phyloP scores from a whole-genome alignment of 768 basidiomycete species.

The Hemileccinum rubropunctum region DNA sequence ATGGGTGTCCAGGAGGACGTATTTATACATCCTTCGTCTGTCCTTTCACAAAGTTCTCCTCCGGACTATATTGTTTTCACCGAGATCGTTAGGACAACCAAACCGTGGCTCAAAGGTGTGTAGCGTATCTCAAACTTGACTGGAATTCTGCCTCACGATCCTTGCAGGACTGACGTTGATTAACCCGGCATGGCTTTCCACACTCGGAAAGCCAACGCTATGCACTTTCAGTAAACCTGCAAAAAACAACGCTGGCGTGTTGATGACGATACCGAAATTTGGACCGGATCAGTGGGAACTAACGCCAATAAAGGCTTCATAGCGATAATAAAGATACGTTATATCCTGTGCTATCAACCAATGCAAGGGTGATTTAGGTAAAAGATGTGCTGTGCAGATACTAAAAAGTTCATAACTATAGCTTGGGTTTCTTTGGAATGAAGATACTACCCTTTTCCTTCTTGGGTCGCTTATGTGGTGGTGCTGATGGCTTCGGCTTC shows the following conservation, averaged over 20 bases:
- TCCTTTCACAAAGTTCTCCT: conserved; percentile 62
- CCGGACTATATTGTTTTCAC: conserved; percentile 86
- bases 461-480: conserved; percentile 30
- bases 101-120: conserved; percentile 78
- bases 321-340: conserved; percentile 21
- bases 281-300: conserved; percentile 87
- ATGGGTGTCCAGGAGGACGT: conserved; percentile 82
- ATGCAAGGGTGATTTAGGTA: conserved; percentile 11
- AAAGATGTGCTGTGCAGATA: neutral
- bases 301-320: conserved; percentile 47
- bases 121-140: neutral
- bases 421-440: conserved; percentile 56
- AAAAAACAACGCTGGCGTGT: conserved; percentile 61
- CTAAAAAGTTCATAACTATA: conserved; percentile 9
- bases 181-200: conserved; percentile 85
- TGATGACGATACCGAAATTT: conserved; percentile 81
- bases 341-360: conserved; percentile 6
- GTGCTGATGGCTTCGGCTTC: conserved; percentile 21
- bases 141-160: neutral
- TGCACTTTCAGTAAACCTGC: conserved; percentile 89
- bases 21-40: conserved; percentile 89
- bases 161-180: conserved; percentile 72
- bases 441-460: conserved; percentile 46
- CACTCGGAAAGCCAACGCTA: conserved; percentile 71
- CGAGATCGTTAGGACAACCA: conserved; percentile 75